Evolutionary conservation across 1,284 basidiomycete genomes (phyloP).

Genomic region (Limonomyces culmigenus): DNA sequence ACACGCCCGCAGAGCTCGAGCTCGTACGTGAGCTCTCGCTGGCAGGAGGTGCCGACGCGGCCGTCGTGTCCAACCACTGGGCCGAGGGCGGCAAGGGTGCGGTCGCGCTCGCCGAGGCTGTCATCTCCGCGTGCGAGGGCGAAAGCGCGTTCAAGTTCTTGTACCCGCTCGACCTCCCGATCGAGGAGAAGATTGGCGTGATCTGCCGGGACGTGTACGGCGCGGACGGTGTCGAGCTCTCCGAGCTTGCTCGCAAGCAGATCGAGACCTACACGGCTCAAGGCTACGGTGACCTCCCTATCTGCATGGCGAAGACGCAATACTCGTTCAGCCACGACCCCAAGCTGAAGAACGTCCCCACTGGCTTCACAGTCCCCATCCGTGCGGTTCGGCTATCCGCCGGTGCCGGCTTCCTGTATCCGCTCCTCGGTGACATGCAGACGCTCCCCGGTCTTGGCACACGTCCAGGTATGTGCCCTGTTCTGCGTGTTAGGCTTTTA

Average conservation of each 20-base stretch:
- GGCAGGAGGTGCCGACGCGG: slow-evolving; percentile 83
- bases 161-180: slow-evolving; percentile 71
- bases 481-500: background rate
- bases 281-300: slow-evolving; percentile 68
- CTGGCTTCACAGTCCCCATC: slow-evolving; percentile 88
- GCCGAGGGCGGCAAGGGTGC: slow-evolving; percentile 86
- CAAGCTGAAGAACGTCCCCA: slow-evolving; percentile 79
- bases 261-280: slow-evolving; percentile 87
- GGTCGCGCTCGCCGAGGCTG: slow-evolving; percentile 72
- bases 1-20: slow-evolving; percentile 81
- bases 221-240: slow-evolving; percentile 77
- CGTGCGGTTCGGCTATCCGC: slow-evolving; percentile 79
- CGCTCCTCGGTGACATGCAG: slow-evolving; percentile 88
- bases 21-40: slow-evolving; percentile 74
- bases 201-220: slow-evolving; percentile 87
- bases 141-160: slow-evolving; percentile 80
- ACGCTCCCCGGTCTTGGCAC: slow-evolving; percentile 97
- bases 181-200: slow-evolving; percentile 76
- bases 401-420: slow-evolving; percentile 93
- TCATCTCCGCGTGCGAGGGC: slow-evolving; percentile 74
- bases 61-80: slow-evolving; percentile 95
- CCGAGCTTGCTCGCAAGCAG: slow-evolving; percentile 72
- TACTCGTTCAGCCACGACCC: slow-evolving; percentile 93
- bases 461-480: slow-evolving; percentile 60
- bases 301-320: slow-evolving; percentile 99